Evolutionary conservation across 495 filamentous ascomycete genomes (phyloP).

Genomic region (Penicillium psychrofluorescens): DNA sequence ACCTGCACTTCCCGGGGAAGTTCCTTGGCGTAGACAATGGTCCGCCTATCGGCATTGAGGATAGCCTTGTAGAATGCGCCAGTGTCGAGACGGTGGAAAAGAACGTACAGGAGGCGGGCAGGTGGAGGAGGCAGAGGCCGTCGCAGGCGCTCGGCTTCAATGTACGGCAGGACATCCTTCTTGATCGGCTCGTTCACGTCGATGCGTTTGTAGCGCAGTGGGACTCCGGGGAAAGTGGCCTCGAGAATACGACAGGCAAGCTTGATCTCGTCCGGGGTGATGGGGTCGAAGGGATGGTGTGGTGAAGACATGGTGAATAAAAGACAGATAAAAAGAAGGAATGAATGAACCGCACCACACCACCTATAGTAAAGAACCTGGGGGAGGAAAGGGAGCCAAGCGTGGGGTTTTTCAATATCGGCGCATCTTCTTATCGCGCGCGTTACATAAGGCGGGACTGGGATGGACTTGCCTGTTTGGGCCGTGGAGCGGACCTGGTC

Average conservation of each 20-base stretch:
- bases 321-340: too few relatives aligned
- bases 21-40: conserved; percentile 29
- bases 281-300: conserved; percentile 34
- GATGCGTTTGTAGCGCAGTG: conserved; percentile 33
- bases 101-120: conserved; percentile 29
- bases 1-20: conserved; percentile 36
- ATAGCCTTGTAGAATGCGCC: conserved; percentile 33
- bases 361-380: too few relatives aligned
- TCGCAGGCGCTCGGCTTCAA: conserved; percentile 30
- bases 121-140: conserved; percentile 24
- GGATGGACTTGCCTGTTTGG: conserved; percentile 17
- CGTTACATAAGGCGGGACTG: background rate
- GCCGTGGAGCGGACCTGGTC: background rate
- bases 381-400: background rate
- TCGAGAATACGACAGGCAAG: conserved; percentile 30
- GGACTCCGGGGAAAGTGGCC: conserved; percentile 25
- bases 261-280: conserved; percentile 32
- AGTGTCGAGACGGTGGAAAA: conserved; percentile 32
- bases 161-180: conserved; percentile 29
- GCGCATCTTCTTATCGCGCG: conserved; percentile 7
- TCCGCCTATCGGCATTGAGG: conserved; percentile 25
- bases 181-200: conserved; percentile 34
- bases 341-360: too few relatives aligned
- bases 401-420: conserved; percentile 8
- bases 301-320: too few relatives aligned